phyloP scores from a whole-genome alignment of 2,329 filamentous ascomycete genomes.

The Clarireedia sp. region DNA sequence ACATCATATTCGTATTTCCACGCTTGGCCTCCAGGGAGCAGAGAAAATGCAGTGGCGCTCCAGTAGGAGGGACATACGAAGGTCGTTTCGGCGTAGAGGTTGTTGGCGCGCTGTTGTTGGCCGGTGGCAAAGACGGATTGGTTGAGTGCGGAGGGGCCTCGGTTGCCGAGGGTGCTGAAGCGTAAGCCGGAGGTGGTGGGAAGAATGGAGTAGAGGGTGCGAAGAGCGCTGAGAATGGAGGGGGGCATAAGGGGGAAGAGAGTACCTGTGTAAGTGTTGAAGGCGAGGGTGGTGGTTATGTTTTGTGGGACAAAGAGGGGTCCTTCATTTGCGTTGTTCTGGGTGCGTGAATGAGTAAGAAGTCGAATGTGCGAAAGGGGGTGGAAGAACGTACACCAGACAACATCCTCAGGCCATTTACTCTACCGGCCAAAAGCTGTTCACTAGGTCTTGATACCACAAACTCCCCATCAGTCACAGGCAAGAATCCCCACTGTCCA shows the following conservation, averaged over 20 bases:
- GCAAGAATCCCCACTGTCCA: conserved; percentile 31
- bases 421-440: conserved; percentile 25
- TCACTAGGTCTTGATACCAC: conserved; percentile 26
- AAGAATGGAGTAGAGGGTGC: conserved; percentile 19
- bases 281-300: conserved; percentile 34
- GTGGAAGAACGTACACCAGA: conserved; percentile 6
- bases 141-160: conserved; percentile 35
- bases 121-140: conserved; percentile 37
- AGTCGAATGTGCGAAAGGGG: background rate
- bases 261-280: conserved; percentile 34
- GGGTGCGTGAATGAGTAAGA: background rate
- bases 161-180: conserved; percentile 30
- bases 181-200: conserved; percentile 17
- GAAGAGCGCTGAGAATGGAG: conserved; percentile 30
- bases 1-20: conserved; percentile 40
- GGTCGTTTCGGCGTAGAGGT: conserved; percentile 34
- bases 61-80: conserved; percentile 48
- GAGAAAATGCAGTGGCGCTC: conserved; percentile 37
- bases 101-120: conserved; percentile 41
- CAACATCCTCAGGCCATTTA: conserved; percentile 27
- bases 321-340: conserved; percentile 45
- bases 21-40: conserved; percentile 9
- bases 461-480: conserved; percentile 31
- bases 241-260: conserved; percentile 35
- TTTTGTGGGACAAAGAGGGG: conserved; percentile 36